A percentile compares a stretch with the other conserved stretches of the same genome.
These are phyloP conservation scores for Pyracantha coccinea DNA, from an alignment of 331 rosid species.

Conservation along the genomic window DNA sequence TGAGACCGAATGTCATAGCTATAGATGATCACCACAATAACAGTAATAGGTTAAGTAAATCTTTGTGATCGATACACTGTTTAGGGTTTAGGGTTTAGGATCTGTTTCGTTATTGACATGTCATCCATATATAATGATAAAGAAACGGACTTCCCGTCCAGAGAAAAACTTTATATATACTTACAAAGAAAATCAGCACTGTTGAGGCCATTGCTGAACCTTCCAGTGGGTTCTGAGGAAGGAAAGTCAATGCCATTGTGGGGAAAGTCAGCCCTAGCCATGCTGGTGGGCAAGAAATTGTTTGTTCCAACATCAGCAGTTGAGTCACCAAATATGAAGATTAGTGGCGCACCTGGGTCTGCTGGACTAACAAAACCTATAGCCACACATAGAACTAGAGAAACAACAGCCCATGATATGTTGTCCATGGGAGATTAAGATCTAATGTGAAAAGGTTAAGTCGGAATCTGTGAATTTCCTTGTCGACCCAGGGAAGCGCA, in stretches of 20 bases:
- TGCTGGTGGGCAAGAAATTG: slow-evolving; percentile 15
- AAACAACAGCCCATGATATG: not conserved
- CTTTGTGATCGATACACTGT: no score
- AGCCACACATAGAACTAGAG: not conserved
- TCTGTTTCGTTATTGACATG: no score
- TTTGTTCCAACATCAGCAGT: slow-evolving; percentile 26
- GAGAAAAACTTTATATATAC: not conserved
- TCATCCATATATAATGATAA: no score
- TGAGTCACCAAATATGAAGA: slow-evolving; percentile 23
- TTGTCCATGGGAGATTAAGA: not conserved
- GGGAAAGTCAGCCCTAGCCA: slow-evolving; percentile 17
- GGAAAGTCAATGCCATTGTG: slow-evolving; percentile 19
- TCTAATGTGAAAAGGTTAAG: no score
- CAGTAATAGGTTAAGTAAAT: not conserved
- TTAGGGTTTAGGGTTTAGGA: no score
- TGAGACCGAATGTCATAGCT: slow-evolving; percentile 20
- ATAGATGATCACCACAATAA: not conserved
- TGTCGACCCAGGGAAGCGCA: no score
- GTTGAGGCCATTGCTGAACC: slow-evolving; percentile 28
- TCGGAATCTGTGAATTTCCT: no score
- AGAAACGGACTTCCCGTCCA: no score
- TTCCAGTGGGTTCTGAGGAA: slow-evolving; percentile 12
- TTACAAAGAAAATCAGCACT: slow-evolving; percentile 21
- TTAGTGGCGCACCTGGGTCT: slow-evolving; percentile 6
- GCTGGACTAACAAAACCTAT: not conserved